These are phyloP conservation scores for Gymnopilus dilepis DNA, from an alignment of 768 basidiomycete species.

Conservation along the genomic window DNA sequence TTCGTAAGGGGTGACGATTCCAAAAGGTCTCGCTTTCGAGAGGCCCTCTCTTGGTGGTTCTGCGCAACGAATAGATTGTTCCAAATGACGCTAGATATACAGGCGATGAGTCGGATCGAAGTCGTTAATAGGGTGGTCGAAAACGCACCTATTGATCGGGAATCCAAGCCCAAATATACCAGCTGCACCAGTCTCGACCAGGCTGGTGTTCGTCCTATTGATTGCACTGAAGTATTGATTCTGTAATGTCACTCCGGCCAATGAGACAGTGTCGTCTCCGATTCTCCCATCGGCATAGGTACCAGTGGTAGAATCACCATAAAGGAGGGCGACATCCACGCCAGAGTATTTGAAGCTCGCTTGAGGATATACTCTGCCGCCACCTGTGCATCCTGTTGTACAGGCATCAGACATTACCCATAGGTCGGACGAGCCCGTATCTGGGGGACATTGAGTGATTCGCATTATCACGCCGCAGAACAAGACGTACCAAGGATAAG, in stretches of 20 bases:
- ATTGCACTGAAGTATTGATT: constrained; percentile 71
- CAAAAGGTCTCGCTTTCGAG: constrained; percentile 1
- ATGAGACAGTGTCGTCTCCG: constrained; percentile 58
- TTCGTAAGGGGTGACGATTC: constrained; percentile 7
- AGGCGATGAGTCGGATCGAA: neutral
- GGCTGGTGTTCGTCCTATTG: constrained; percentile 69
- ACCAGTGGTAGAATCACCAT: constrained; percentile 75
- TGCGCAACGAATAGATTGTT: constrained; percentile 36
- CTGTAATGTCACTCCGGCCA: constrained; percentile 55
- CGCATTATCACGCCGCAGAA: neutral
- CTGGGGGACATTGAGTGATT: too few species aligned
- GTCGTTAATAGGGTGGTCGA: neutral
- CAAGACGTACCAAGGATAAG: constrained; percentile 64
- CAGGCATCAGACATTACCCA: constrained; percentile 74
- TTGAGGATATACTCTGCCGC: constrained; percentile 56
- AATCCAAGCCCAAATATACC: constrained; percentile 83
- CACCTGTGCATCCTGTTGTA: constrained; percentile 41
- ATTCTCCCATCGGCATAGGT: constrained; percentile 71
- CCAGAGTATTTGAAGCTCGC: constrained; percentile 51
- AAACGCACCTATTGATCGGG: constrained; percentile 65
- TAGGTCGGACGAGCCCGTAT: constrained; percentile 80
- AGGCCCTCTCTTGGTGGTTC: constrained; percentile 15
- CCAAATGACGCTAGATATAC: constrained; percentile 51
- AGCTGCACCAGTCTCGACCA: constrained; percentile 57
- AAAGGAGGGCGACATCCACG: constrained; percentile 54